A percentile compares a stretch with the other conserved stretches of the same genome.
These are phyloP conservation scores for Lonicera japonica DNA, from an alignment of 129 eudicot species.

Conservation along the genomic window DNA sequence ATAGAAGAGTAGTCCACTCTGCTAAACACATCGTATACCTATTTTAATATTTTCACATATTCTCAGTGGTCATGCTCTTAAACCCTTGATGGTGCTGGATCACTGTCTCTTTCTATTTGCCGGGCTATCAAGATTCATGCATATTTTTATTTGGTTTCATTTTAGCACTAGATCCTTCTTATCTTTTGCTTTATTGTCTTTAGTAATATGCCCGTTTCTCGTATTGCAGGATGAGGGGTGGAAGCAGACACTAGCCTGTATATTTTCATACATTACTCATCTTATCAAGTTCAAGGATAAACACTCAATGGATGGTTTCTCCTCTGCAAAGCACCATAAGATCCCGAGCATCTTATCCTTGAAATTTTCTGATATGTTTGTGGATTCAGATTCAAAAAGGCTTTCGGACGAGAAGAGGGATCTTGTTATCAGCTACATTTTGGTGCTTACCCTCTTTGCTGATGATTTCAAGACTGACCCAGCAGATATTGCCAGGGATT, in stretches of 20 bases:
- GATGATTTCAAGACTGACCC: constrained; percentile 63
- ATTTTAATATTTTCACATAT: too few species aligned
- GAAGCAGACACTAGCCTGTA: constrained; percentile 48
- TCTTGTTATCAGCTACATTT: constrained; percentile 56
- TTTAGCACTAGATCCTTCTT: background rate
- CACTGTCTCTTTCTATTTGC: too few species aligned
- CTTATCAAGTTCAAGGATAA: constrained; percentile 71
- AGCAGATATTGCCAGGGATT: constrained; percentile 76
- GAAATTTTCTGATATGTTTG: constrained; percentile 58
- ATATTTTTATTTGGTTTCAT: too few species aligned
- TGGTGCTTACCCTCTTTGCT: constrained; percentile 68
- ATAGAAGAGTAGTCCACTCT: too few species aligned
- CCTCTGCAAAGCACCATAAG: constrained; percentile 52
- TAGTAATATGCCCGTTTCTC: background rate
- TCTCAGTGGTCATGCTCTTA: too few species aligned
- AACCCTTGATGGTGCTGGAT: too few species aligned
- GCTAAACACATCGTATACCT: too few species aligned
- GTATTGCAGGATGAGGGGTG: constrained; percentile 48
- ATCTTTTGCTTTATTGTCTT: background rate
- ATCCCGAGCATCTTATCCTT: constrained; percentile 49
- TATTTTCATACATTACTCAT: constrained; percentile 71
- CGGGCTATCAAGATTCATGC: background rate
- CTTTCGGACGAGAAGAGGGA: constrained; percentile 54
- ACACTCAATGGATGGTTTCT: constrained; percentile 49
- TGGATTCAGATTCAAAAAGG: constrained; percentile 27